A percentile compares a stretch with the other conserved stretches of the same genome.
phyloP scores from a whole-genome alignment of 306 rosid species.

The Citrullus mucosospermus region DNA sequence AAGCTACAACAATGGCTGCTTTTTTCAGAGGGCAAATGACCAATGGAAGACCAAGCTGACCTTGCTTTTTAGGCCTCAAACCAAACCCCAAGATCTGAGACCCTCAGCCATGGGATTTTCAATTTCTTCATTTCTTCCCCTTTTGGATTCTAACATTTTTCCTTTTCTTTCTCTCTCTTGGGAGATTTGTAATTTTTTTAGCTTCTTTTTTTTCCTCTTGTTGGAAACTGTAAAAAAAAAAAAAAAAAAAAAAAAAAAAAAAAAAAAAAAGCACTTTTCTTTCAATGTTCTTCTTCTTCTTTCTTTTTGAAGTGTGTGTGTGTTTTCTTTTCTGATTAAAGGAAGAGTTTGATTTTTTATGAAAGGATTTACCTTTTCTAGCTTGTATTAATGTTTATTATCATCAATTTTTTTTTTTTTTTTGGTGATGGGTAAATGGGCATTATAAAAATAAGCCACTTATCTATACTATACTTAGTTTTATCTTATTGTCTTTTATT shows the following conservation, averaged over 20 bases:
- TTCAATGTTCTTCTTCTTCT: background rate
- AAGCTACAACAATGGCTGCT: constrained; percentile 7
- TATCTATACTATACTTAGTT: no score
- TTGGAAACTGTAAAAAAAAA: background rate
- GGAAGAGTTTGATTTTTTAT: background rate
- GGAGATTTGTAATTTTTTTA: background rate
- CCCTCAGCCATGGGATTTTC: background rate
- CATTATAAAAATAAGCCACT: background rate
- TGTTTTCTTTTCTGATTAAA: background rate
- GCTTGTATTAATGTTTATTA: background rate
- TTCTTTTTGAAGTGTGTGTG: background rate
- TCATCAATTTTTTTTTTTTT: background rate
- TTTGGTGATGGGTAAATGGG: background rate
- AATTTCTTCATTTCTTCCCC: background rate
- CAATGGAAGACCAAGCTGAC: background rate
- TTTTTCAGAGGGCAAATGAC: background rate
- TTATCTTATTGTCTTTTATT: no score
- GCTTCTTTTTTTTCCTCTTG: background rate
- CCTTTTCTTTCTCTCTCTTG: background rate
- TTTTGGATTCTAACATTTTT: no score
- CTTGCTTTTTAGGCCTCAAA: background rate
- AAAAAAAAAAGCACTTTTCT: background rate
- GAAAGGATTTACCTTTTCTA: background rate
- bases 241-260: background rate
- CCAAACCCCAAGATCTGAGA: background rate